These are phyloP conservation scores for Quercus tomentella DNA, from an alignment of 331 rosid genomes.

Conservation along the genomic window DNA sequence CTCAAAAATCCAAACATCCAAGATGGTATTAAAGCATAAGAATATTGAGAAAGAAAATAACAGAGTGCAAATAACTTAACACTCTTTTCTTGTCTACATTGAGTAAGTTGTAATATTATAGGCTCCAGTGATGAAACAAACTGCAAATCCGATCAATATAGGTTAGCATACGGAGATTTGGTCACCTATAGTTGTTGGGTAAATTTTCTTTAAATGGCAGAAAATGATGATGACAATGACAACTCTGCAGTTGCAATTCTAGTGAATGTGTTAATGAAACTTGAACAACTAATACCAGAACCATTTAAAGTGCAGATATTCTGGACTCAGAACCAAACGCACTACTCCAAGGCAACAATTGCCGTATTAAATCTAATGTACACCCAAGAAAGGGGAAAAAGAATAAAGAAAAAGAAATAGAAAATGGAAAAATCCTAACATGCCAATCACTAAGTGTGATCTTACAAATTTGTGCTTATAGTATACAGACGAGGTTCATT, in stretches of 20 bases:
- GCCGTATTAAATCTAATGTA: too few species aligned
- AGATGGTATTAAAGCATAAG: not conserved
- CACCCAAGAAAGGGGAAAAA: too few species aligned
- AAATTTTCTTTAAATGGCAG: not conserved
- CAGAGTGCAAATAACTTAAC: not conserved
- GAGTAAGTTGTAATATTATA: not conserved
- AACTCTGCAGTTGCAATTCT: constrained; percentile 68
- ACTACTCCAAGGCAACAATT: too few species aligned
- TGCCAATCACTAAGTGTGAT: too few species aligned
- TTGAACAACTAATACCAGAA: not conserved
- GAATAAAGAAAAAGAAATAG: too few species aligned
- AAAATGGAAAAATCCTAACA: too few species aligned
- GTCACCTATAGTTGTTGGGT: not conserved
- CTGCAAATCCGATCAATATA: not conserved
- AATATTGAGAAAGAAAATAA: not conserved
- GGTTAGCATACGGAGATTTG: not conserved
- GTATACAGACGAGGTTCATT: too few species aligned
- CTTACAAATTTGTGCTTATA: too few species aligned
- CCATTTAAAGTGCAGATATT: too few species aligned
- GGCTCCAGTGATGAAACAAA: not conserved
- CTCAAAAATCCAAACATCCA: constrained; percentile 31
- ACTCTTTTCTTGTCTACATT: not conserved
- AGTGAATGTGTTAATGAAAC: constrained; percentile 67
- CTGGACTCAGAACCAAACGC: too few species aligned
- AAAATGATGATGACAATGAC: not conserved